A percentile compares a stretch with the other conserved stretches of the same genome.
Evolutionary conservation across 345 rosid species (phyloP).

Genomic region (Iberis pinnata): DNA sequence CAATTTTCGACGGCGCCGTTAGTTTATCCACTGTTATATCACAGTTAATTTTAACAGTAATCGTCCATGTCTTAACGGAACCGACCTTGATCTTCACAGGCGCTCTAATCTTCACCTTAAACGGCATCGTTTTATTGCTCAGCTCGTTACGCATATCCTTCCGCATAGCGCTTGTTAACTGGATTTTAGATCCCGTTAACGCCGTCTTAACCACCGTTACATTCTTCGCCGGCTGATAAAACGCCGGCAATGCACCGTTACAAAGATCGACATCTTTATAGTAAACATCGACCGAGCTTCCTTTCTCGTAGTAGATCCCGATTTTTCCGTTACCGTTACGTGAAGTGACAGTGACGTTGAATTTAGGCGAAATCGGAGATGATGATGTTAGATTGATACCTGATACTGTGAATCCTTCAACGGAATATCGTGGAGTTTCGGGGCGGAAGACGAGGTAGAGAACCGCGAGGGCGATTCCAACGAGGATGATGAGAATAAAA

Average conservation of each 20-base stretch:
- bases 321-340: slow-evolving; percentile 59
- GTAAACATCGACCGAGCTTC: slow-evolving; percentile 38
- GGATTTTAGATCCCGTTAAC: slow-evolving; percentile 43
- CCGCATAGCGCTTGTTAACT: slow-evolving; percentile 29
- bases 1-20: slow-evolving; percentile 45
- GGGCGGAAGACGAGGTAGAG: slow-evolving; percentile 66
- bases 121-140: slow-evolving; percentile 45
- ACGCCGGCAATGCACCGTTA: slow-evolving; percentile 44
- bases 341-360: slow-evolving; percentile 50
- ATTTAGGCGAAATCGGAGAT: slow-evolving; percentile 43
- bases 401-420: slow-evolving; percentile 41
- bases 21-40: slow-evolving; percentile 66
- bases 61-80: slow-evolving; percentile 65
- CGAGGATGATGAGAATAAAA: slow-evolving; percentile 37
- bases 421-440: slow-evolving; percentile 47
- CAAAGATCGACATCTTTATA: slow-evolving; percentile 38
- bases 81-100: slow-evolving; percentile 67
- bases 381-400: slow-evolving; percentile 52
- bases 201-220: slow-evolving; percentile 43
- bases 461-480: slow-evolving; percentile 40
- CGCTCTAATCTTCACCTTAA: slow-evolving; percentile 43
- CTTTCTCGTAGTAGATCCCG: slow-evolving; percentile 51
- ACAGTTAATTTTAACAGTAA: slow-evolving; percentile 57
- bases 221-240: slow-evolving; percentile 56
- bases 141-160: slow-evolving; percentile 24